A percentile compares a stretch with the other conserved stretches of the same genome.
Evolutionary conservation across 2,329 filamentous ascomycete species (phyloP).

Genomic region (Fusarium sp.): DNA sequence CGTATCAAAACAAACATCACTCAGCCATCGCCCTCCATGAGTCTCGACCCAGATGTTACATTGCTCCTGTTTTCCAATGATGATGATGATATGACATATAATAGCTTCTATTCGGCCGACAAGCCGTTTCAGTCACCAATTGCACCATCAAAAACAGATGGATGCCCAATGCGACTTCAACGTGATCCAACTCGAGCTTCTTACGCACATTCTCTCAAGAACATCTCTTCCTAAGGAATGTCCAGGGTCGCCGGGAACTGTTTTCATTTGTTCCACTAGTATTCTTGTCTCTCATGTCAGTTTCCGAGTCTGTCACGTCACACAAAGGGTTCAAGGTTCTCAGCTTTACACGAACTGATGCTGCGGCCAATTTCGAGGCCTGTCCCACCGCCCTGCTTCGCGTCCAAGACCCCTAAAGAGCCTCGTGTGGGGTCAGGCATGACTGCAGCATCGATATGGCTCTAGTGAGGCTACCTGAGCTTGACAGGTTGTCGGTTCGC

Average conservation of each 20-base stretch:
- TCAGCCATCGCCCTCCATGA: background rate
- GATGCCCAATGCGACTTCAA: slow-evolving; percentile 30
- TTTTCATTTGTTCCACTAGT: slow-evolving; percentile 9
- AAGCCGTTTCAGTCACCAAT: slow-evolving; percentile 18
- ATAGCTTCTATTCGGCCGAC: background rate
- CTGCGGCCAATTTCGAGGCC: slow-evolving; percentile 24
- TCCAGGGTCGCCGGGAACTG: slow-evolving; percentile 12
- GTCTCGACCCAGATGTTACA: slow-evolving; percentile 5
- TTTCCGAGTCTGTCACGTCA: slow-evolving; percentile 25
- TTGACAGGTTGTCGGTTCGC: slow-evolving; percentile 44
- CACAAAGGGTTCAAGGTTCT: slow-evolving; percentile 19
- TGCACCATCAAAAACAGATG: slow-evolving; percentile 10
- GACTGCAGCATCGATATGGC: slow-evolving; percentile 40
- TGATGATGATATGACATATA: slow-evolving; percentile 10
- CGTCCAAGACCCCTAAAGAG: slow-evolving; percentile 28
- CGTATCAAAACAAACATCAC: slow-evolving; percentile 16
- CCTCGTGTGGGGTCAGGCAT: slow-evolving; percentile 44
- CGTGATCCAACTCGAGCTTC: slow-evolving; percentile 11
- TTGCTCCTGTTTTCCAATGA: slow-evolving; percentile 14
- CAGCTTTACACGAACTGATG: slow-evolving; percentile 30
- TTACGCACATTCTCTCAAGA: slow-evolving; percentile 20
- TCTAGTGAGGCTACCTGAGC: slow-evolving; percentile 41
- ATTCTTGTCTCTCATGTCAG: slow-evolving; percentile 29
- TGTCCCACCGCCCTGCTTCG: slow-evolving; percentile 21
- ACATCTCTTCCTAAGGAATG: slow-evolving; percentile 28